Percentiles rank a stretch among this genome's conserved stretches.
Evolutionary conservation across 2,329 filamentous ascomycete species (phyloP).

Genomic region (Pestalotiopsis sp.): DNA sequence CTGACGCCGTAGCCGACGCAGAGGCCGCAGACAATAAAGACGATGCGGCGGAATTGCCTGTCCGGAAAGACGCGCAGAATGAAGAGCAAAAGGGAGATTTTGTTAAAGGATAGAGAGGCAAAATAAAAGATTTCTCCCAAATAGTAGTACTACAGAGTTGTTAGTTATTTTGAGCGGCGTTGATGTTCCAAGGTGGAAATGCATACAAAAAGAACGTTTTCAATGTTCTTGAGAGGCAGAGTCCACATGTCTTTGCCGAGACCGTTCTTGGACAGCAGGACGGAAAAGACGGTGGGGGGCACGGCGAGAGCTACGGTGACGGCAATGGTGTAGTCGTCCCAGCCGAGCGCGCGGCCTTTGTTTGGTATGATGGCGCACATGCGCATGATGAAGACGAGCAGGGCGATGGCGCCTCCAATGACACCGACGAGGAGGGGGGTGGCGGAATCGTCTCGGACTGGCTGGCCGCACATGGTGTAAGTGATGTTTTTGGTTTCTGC

Average conservation of each 20-base stretch:
- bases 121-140: slow-evolving; percentile 37
- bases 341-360: slow-evolving; percentile 15
- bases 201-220: slow-evolving; percentile 19
- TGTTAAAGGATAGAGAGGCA: slow-evolving; percentile 32
- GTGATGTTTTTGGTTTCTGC: slow-evolving; percentile 19
- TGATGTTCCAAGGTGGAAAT: background rate
- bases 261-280: slow-evolving; percentile 18
- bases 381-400: slow-evolving; percentile 15
- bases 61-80: slow-evolving; percentile 35
- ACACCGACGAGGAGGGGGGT: slow-evolving; percentile 18
- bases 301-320: slow-evolving; percentile 15
- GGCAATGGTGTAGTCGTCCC: slow-evolving; percentile 20
- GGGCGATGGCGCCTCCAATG: slow-evolving; percentile 18
- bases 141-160: slow-evolving; percentile 28
- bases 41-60: slow-evolving; percentile 25
- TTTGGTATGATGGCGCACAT: slow-evolving; percentile 14
- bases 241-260: slow-evolving; percentile 23
- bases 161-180: background rate
- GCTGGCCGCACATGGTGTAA: slow-evolving; percentile 16
- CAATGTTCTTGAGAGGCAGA: slow-evolving; percentile 18
- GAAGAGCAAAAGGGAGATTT: slow-evolving; percentile 37
- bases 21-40: slow-evolving; percentile 29
- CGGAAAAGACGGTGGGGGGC: slow-evolving; percentile 19
- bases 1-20: slow-evolving; percentile 26
- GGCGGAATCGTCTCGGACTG: slow-evolving; percentile 14